Base-by-base conservation (phyloP, 768 basidiomycete species). In the Lentinula raphanica region DNA sequence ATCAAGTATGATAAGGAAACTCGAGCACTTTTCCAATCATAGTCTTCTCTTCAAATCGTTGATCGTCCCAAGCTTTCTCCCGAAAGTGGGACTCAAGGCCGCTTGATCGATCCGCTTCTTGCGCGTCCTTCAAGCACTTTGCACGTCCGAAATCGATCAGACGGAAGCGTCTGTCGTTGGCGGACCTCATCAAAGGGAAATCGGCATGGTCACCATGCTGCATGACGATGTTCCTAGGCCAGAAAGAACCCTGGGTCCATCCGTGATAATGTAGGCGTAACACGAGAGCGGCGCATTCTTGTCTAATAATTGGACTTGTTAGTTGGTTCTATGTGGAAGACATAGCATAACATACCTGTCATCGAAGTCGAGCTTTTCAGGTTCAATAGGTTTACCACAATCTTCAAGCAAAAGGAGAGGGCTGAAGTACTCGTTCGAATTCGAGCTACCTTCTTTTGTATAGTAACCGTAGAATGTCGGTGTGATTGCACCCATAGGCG, bases 401-500 rank as follows among this genome's bases (percentile, higher is more conserved):
- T 76, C 62, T 63, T 81, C 78, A 0, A 79, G 48, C 12, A 81
- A 68, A 21, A 81, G 58, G 39, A 79, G 74, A 0, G 77, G 74
- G 58, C 77, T 77, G 32, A 71, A 63, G 60, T 72, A 72, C 40
- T 55, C n/a, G 11, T 45, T 31, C 6, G 46, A 46, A 28, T 38
- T 59, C 7, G 46, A 46, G 28, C 38, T 59, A 6, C 36, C 44
- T 4, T 39, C 55, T 8, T 58, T 56, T 2, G n/a, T 58, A 61
- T 86, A 87, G 67, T 81, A 83, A 1, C 87, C 85, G 62, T 83
- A 87, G 67, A 79, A 87, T 65, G 85, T 83, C 0, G 86, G 85
- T 3, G 82, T 79, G 48, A 86, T 48, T 0, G 86, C 75, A 6
- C 73, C 70, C 3, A 80, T 70, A 2, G 82, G 80, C 0, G 78